These are phyloP conservation scores for Cladosporium phlei DNA, from an alignment of 2,329 filamentous ascomycete genomes.

Conservation along the genomic window DNA sequence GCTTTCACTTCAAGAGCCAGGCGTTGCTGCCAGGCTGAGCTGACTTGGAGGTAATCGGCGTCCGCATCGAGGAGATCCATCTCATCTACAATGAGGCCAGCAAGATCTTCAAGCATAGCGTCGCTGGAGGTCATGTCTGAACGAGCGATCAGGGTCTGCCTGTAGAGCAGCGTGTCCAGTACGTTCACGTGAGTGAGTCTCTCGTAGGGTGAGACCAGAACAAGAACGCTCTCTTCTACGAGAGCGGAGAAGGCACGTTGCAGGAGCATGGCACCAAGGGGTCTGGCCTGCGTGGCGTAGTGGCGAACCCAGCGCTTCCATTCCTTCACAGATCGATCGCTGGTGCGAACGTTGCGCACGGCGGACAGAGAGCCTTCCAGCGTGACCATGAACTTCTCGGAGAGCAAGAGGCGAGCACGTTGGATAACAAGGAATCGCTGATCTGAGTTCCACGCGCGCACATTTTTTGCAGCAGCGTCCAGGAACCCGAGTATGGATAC, in stretches of 20 bases:
- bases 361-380: constrained; percentile 88
- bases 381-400: constrained; percentile 76
- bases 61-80: constrained; percentile 83
- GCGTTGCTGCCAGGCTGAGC: constrained; percentile 78
- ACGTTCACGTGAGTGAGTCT: constrained; percentile 18
- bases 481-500: constrained; percentile 88
- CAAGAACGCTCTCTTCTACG: constrained; percentile 44
- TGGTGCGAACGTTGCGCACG: constrained; percentile 70
- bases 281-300: constrained; percentile 73
- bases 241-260: constrained; percentile 86
- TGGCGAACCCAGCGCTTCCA: constrained; percentile 85
- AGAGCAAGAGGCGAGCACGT: constrained; percentile 67
- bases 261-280: constrained; percentile 84
- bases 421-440: constrained; percentile 71
- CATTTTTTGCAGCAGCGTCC: constrained; percentile 71
- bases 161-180: constrained; percentile 33
- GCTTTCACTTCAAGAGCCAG: constrained; percentile 83
- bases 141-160: constrained; percentile 15
- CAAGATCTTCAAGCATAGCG: constrained; percentile 53
- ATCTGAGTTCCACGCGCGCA: constrained; percentile 72
- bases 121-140: constrained; percentile 41
- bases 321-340: constrained; percentile 64
- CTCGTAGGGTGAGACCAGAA: constrained; percentile 22
- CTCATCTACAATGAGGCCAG: constrained; percentile 71
- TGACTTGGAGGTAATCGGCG: constrained; percentile 82